phyloP scores from a whole-genome alignment of 192 early-diverging fungal genomes.

The Rhizoclosmatium globosum region DNA sequence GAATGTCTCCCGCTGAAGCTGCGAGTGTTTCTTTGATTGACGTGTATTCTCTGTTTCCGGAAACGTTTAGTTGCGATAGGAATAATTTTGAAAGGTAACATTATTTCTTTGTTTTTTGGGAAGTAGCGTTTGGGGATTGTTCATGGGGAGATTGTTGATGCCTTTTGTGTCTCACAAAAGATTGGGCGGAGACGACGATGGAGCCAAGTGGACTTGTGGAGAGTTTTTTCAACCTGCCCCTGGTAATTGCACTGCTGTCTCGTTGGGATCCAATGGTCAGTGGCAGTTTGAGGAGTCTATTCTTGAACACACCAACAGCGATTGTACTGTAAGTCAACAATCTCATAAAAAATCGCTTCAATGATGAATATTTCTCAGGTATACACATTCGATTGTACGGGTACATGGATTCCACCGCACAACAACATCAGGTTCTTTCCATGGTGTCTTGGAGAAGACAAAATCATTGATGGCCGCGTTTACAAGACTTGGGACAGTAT shows the following conservation, averaged over 20 bases:
- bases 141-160: too few relatives aligned
- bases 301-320: not conserved
- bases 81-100: not conserved
- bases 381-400: constrained; percentile 11
- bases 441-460: constrained; percentile 24
- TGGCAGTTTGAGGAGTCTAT: not conserved
- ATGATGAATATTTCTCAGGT: not conserved
- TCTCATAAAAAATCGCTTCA: not conserved
- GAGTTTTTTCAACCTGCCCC: not conserved
- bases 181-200: not conserved
- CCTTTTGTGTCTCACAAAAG: too few relatives aligned
- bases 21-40: not conserved
- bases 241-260: not conserved
- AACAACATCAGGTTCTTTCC: not conserved
- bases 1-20: not conserved
- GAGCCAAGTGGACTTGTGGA: not conserved
- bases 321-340: not conserved
- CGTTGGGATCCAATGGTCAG: not conserved
- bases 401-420: not conserved
- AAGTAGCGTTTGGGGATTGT: too few relatives aligned
- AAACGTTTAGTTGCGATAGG: not conserved
- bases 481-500: constrained; percentile 12
- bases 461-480: not conserved
- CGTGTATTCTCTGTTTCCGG: not conserved
- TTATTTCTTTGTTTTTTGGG: too few relatives aligned